Evolutionary conservation across 1,284 basidiomycete genomes (phyloP).

Genomic region (Marasmius tenuissimus): DNA sequence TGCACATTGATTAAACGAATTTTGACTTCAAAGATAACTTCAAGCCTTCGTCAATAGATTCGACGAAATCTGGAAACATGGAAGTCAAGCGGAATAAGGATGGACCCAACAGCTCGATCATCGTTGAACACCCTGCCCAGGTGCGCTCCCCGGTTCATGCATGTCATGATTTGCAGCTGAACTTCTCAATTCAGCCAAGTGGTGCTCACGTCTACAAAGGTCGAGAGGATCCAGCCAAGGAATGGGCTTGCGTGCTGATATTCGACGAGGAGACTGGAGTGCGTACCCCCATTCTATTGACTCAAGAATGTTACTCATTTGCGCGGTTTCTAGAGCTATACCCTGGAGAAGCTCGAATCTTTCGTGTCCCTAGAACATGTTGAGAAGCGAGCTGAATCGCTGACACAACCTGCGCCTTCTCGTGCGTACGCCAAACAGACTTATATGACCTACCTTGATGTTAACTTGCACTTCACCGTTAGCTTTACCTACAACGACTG

Average conservation of each 20-base stretch:
- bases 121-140: conserved; percentile 62
- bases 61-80: conserved; percentile 60
- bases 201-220: conserved; percentile 63
- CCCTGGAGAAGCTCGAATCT: conserved; percentile 74
- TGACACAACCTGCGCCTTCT: conserved; percentile 30
- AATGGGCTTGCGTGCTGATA: conserved; percentile 73
- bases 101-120: conserved; percentile 45
- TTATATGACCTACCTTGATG: neutral
- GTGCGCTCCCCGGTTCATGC: conserved; percentile 31
- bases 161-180: neutral
- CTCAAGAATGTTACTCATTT: neutral
- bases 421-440: conserved; percentile 40
- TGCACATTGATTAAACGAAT: neutral
- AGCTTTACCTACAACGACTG: neutral
- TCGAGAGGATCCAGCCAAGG: conserved; percentile 54
- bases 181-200: conserved; percentile 35
- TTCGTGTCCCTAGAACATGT: conserved; percentile 49
- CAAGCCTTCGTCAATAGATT: conserved; percentile 68
- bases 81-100: conserved; percentile 49
- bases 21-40: conserved; percentile 57
- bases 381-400: conserved; percentile 41
- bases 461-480: neutral
- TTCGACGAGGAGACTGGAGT: conserved; percentile 73
- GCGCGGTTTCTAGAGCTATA: conserved; percentile 50
- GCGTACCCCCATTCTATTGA: conserved; percentile 23